phyloP scores from a whole-genome alignment of 768 basidiomycete genomes.

The Hemileccinum rubropunctum region DNA sequence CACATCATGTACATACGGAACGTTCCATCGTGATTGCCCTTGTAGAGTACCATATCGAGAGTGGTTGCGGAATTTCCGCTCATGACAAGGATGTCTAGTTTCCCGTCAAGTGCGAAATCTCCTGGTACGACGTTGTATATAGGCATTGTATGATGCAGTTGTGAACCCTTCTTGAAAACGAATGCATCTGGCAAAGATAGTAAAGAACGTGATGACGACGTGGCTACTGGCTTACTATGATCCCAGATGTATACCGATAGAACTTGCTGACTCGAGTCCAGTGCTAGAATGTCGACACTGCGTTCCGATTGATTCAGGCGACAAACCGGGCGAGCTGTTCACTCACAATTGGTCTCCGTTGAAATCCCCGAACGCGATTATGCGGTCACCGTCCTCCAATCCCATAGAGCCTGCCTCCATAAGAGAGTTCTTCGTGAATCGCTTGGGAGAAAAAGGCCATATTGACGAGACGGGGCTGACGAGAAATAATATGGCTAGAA shows the following conservation, averaged over 20 bases:
- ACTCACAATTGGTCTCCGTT: conserved; percentile 93
- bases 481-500: conserved; percentile 19
- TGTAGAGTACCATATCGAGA: conserved; percentile 69
- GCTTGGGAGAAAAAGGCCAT: conserved; percentile 90
- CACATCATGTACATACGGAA: conserved; percentile 50
- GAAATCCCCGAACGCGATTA: conserved; percentile 93
- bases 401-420: conserved; percentile 80
- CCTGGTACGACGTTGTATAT: conserved; percentile 87
- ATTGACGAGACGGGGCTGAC: conserved; percentile 30
- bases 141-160: conserved; percentile 52
- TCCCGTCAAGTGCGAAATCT: conserved; percentile 92
- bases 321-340: neutral
- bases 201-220: conserved; percentile 1
- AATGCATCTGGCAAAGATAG: conserved; percentile 50
- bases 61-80: conserved; percentile 50
- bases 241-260: conserved; percentile 81
- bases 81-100: conserved; percentile 89
- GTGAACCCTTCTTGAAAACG: conserved; percentile 45
- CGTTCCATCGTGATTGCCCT: conserved; percentile 57
- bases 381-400: conserved; percentile 62
- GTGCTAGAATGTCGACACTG: conserved; percentile 79
- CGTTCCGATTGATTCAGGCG: neutral
- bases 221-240: conserved; percentile 53
- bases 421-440: conserved; percentile 79
- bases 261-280: conserved; percentile 73